Conservation (phyloP, 169 alveolate species). For the Cystoisospora suis region DNA sequence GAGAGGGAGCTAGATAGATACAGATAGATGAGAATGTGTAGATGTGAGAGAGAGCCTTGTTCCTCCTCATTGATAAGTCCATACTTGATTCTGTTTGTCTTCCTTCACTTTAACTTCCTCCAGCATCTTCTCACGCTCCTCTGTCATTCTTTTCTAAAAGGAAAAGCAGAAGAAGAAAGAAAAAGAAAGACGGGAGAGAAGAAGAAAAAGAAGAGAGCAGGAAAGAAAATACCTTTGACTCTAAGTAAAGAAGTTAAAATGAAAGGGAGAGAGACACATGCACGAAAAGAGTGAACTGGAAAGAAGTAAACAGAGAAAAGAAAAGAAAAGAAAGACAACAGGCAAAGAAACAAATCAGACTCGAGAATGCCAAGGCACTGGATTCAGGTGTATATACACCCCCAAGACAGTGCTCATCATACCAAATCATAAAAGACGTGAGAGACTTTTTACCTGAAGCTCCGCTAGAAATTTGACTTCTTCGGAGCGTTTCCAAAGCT, state of each 20-base stretch:
- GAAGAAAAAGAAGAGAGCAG: neutral
- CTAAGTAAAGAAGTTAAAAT: neutral
- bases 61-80: too few species aligned
- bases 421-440: neutral
- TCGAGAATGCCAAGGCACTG: too few species aligned
- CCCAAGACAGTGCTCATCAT: too few species aligned
- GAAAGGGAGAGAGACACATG: neutral
- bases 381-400: too few species aligned
- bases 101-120: neutral
- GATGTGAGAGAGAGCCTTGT: neutral
- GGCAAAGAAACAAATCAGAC: too few species aligned
- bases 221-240: too few species aligned
- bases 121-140: neutral
- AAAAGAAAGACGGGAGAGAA: neutral
- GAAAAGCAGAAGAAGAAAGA: neutral
- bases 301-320: too few species aligned
- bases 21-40: neutral
- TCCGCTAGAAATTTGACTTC: neutral
- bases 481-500: constrained; percentile 6
- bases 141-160: neutral
- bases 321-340: too few species aligned
- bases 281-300: neutral
- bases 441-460: neutral
- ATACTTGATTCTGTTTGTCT: neutral
- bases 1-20: neutral